Conservation (phyloP, 2,329 filamentous ascomycete species). For the Xylaria multiplex region DNA sequence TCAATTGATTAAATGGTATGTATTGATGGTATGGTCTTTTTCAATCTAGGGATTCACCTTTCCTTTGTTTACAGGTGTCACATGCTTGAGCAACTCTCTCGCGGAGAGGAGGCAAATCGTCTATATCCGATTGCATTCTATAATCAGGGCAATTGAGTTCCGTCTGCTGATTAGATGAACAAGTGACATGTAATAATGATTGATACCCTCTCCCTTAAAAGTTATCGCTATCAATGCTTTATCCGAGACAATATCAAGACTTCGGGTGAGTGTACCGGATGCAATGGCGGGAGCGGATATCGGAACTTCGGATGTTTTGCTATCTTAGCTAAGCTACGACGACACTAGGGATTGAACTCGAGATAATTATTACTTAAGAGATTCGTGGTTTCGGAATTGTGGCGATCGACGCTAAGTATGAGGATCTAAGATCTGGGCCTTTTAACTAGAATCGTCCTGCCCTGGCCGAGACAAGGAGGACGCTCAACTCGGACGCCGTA, state of each 20-base stretch:
- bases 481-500: background rate
- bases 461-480: background rate
- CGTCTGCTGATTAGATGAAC: background rate
- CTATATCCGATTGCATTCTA: slow-evolving; percentile 31
- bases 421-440: background rate
- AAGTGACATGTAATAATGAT: background rate
- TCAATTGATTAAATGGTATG: background rate
- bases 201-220: background rate
- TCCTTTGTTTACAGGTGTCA: slow-evolving; percentile 64
- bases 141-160: background rate
- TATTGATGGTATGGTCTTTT: background rate
- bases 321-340: slow-evolving; percentile 12
- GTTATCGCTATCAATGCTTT: background rate
- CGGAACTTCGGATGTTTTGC: slow-evolving; percentile 38
- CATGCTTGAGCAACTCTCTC: slow-evolving; percentile 63
- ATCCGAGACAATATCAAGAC: background rate
- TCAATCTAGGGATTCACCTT: slow-evolving; percentile 47
- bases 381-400: slow-evolving; percentile 2
- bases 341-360: background rate
- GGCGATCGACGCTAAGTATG: background rate
- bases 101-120: slow-evolving; percentile 39
- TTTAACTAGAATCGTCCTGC: slow-evolving; percentile 1
- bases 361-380: slow-evolving; percentile 25
- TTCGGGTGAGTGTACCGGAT: background rate
- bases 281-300: slow-evolving; percentile 28